These are phyloP conservation scores for Saksenaea oblongispora DNA, from an alignment of 371 early-diverging fungal genomes.

Conservation along the genomic window DNA sequence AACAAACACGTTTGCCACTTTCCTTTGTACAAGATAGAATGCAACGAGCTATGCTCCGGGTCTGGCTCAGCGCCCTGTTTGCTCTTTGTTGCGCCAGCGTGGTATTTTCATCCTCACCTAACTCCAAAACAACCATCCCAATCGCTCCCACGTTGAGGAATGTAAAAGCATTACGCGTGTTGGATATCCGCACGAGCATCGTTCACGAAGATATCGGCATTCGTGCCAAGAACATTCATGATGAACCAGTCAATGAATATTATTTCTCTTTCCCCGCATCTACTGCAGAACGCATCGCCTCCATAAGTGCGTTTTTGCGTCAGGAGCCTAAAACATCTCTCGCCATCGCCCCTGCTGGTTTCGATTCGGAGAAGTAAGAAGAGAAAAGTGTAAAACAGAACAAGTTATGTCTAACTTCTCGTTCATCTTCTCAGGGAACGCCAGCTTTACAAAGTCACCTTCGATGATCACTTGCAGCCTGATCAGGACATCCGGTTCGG, in stretches of 20 bases:
- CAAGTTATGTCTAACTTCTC: background rate
- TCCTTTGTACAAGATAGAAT: background rate
- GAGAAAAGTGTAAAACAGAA: background rate
- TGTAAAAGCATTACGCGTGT: slow-evolving; percentile 60
- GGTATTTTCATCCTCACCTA: slow-evolving; percentile 6
- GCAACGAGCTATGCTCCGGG: background rate
- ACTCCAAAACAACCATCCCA: slow-evolving; percentile 23
- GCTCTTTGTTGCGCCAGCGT: slow-evolving; percentile 1
- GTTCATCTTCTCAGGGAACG: slow-evolving; percentile 35
- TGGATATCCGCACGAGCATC: slow-evolving; percentile 66
- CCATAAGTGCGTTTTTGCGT: slow-evolving; percentile 51
- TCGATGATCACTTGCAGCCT: slow-evolving; percentile 60
- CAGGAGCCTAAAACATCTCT: slow-evolving; percentile 49
- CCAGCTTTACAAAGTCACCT: slow-evolving; percentile 63
- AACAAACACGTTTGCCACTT: background rate
- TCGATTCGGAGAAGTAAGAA: slow-evolving; percentile 45
- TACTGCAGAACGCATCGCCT: slow-evolving; percentile 38
- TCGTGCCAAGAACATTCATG: slow-evolving; percentile 54
- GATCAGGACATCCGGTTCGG: slow-evolving; percentile 70
- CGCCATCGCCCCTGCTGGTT: slow-evolving; percentile 32
- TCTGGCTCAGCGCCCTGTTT: slow-evolving; percentile 16
- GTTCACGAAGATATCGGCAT: slow-evolving; percentile 65
- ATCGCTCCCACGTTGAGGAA: slow-evolving; percentile 54
- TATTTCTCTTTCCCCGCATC: slow-evolving; percentile 52
- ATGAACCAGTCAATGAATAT: slow-evolving; percentile 47